These are phyloP conservation scores for Ulota crispa DNA, from an alignment of 225 moss, liverwort and hornwort genomes.

Conservation along the genomic window DNA sequence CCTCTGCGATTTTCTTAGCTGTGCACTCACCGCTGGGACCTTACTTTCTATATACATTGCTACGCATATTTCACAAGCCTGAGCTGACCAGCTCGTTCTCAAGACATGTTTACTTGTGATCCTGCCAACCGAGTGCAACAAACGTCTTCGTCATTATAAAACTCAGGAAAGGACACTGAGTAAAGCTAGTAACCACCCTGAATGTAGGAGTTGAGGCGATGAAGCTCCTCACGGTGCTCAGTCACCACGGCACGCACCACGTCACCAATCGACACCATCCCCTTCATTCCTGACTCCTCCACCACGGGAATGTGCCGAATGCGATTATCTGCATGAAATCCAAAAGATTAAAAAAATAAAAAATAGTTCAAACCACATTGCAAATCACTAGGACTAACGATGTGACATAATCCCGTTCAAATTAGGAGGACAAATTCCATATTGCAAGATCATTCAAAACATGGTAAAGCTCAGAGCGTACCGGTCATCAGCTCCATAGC, in stretches of 20 bases:
- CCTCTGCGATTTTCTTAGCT: conserved; percentile 4
- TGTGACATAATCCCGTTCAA: background rate
- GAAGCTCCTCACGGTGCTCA: conserved; percentile 91
- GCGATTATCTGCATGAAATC: conserved; percentile 60
- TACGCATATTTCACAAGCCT: conserved; percentile 17
- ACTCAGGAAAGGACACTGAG: conserved; percentile 10
- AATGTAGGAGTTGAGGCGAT: conserved; percentile 74
- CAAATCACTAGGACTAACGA: background rate
- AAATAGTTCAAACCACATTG: background rate
- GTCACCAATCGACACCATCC: conserved; percentile 99
- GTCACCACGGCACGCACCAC: conserved; percentile 80
- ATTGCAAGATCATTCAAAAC: background rate
- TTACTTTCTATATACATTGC: conserved; percentile 32
- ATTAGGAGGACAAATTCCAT: background rate
- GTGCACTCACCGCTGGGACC: conserved; percentile 16
- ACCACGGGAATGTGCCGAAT: conserved; percentile 96
- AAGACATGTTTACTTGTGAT: conserved; percentile 18
- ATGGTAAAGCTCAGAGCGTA: conserved; percentile 14
- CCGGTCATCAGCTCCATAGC: conserved; percentile 97
- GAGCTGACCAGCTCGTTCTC: background rate
- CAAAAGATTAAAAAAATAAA: background rate
- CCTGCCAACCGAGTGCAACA: conserved; percentile 27
- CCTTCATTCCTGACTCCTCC: conserved; percentile 81
- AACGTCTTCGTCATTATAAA: conserved; percentile 36
- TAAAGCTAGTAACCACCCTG: conserved; percentile 73